Base-by-base conservation (phyloP, 2,329 filamentous ascomycete species). In the Diaporthe vexans region DNA sequence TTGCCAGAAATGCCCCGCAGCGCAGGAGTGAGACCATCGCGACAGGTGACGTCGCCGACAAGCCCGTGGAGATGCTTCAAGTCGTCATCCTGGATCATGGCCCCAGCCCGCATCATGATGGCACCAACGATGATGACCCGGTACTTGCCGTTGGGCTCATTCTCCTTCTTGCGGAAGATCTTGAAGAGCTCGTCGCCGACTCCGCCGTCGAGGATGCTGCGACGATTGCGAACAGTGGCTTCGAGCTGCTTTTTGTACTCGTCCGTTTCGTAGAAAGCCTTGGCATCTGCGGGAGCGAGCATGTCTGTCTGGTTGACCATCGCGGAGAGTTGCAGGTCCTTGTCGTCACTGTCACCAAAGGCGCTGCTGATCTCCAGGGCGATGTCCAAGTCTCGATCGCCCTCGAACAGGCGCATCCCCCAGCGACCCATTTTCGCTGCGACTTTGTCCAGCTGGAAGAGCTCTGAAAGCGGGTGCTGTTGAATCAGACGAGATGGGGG, bases 101-200 rank as follows among this genome's bases (percentile, higher is more conserved):
- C 78, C 17, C 78, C 79, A 1, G 74, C 68, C 10, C 77, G 74
- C 79, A 80, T 80, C 76, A 80, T 72, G 54, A 79, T 29, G 4
- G 76, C 78, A 17, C 76, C 76, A 56, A 76, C 67, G 11, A 80
- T 19, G 46, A 77, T 72, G 57, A 79, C 54, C 3, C 54, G 71
- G 72, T 79, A 79, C 43, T 77, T 58, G 19, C 76, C 75, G 0
- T 65, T 21, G 19, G 9, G 13, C 52, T 91, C 59, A 4, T 40
- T 9, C 65, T 76, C 69, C n/a, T 26, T 63, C 10, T 48, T 29
- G 61, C 72, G 71, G 51, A 72, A 74, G 29, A 52, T 63, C 15
- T 15, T 40, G 51, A 76, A 65, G 17, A 76, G 69, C 59, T 48
- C 17, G 11, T 70, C 71, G 26, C 74, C 72, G 48, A 73, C 21